Evolutionary conservation across 1,284 basidiomycete species (phyloP).

Genomic region (Blastosporella zonata): DNA sequence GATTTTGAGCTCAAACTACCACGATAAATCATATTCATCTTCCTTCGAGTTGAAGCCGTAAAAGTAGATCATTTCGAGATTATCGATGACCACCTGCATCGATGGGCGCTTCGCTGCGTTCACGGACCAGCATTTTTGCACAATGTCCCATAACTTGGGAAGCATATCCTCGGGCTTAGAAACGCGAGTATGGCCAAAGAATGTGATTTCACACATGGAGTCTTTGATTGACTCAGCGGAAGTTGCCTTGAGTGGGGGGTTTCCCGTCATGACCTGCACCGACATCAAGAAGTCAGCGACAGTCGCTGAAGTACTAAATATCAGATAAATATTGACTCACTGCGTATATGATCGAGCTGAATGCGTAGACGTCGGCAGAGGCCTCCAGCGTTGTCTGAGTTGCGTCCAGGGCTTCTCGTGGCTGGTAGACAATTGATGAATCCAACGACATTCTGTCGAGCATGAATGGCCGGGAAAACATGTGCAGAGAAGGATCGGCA

Average conservation of each 20-base stretch:
- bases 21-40: no score
- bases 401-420: conserved; percentile 12
- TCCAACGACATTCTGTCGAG: conserved; percentile 1
- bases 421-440: conserved; percentile 12
- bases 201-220: background rate
- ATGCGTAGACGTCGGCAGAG: conserved; percentile 15
- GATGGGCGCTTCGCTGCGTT: conserved; percentile 9
- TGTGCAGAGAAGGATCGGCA: conserved; percentile 8
- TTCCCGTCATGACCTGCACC: conserved; percentile 14
- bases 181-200: conserved; percentile 3
- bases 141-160: conserved; percentile 7
- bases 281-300: background rate
- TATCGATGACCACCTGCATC: conserved; percentile 10
- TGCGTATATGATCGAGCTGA: conserved; percentile 9
- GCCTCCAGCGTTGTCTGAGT: background rate
- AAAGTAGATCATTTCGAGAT: conserved; percentile 14
- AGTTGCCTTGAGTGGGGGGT: conserved; percentile 1
- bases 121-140: conserved; percentile 14
- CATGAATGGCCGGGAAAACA: conserved; percentile 3
- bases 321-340: conserved; percentile 7
- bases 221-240: background rate
- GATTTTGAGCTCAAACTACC: no score
- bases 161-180: background rate
- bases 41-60: conserved; percentile 1
- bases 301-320: background rate